A percentile compares a stretch with the other conserved stretches of the same genome.
phyloP scores from a whole-genome alignment of 2,329 filamentous ascomycete genomes.

The Mycocentrospora acerina region DNA sequence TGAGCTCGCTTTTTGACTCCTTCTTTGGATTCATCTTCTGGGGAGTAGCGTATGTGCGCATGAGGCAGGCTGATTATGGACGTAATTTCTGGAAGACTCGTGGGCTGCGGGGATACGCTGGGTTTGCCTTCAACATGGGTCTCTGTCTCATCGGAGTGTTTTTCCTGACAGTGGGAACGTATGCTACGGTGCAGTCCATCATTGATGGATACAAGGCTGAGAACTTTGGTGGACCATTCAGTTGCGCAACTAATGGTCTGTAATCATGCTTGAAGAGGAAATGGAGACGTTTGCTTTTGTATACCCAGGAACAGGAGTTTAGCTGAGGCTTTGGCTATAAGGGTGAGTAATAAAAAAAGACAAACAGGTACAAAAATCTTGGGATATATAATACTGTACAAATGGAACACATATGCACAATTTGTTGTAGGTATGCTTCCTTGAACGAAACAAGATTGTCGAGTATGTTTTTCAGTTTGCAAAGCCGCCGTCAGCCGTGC shows the following conservation, averaged over 20 bases:
- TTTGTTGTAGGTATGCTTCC: no score
- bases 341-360: no score
- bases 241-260: constrained; percentile 69
- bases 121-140: constrained; percentile 67
- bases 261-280: no score
- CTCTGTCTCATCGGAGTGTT: constrained; percentile 77
- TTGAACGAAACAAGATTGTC: no score
- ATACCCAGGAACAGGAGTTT: no score
- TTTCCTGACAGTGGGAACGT: constrained; percentile 81
- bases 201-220: constrained; percentile 69
- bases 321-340: no score
- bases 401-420: no score
- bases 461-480: neutral
- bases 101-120: constrained; percentile 55
- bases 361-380: no score
- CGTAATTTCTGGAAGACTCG: constrained; percentile 55
- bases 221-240: constrained; percentile 70
- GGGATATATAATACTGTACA: no score
- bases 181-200: constrained; percentile 69
- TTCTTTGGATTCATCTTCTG: constrained; percentile 97
- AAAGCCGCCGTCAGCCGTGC: neutral
- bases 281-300: no score
- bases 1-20: constrained; percentile 88
- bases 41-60: constrained; percentile 77
- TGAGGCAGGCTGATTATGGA: constrained; percentile 67